These are phyloP conservation scores for Fagus sylvatica DNA, from an alignment of 306 rosid genomes.

Conservation along the genomic window DNA sequence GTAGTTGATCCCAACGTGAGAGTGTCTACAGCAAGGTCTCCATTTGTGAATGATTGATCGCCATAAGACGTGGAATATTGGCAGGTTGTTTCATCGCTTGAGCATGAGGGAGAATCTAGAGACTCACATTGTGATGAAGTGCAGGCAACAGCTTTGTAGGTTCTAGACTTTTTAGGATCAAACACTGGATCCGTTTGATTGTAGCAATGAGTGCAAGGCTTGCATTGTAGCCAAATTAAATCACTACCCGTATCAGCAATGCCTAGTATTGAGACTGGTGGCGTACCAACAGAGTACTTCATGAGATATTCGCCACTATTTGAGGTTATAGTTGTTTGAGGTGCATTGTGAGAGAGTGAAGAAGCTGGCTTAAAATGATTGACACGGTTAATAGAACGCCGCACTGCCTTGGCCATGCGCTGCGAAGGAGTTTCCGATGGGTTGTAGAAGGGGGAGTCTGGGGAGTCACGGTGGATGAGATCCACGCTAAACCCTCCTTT, in stretches of 20 bases:
- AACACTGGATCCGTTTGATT: conserved; percentile 40
- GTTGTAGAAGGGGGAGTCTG: conserved; percentile 3
- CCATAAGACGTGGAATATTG: conserved; percentile 25
- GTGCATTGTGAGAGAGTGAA: neutral
- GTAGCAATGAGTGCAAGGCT: conserved; percentile 47
- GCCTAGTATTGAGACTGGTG: conserved; percentile 36
- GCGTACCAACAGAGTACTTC: conserved; percentile 51
- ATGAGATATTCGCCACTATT: conserved; percentile 40
- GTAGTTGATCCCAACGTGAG: conserved; percentile 41
- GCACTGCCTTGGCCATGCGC: neutral
- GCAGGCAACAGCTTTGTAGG: conserved; percentile 27
- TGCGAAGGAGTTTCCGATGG: conserved; percentile 5
- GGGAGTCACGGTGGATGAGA: conserved; percentile 9
- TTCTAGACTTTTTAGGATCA: conserved; percentile 38
- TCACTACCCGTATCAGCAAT: conserved; percentile 63
- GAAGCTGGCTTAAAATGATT: neutral
- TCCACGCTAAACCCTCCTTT: conserved; percentile 28
- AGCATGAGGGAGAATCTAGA: neutral
- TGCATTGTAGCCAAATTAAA: conserved; percentile 58
- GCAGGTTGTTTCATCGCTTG: neutral
- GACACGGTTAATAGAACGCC: conserved; percentile 13
- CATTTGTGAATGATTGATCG: conserved; percentile 22
- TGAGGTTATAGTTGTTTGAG: neutral
- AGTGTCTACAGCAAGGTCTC: conserved; percentile 44
- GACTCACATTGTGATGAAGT: neutral